Evolutionary conservation across 805 yeast species (phyloP).

Genomic region (Nadsonia fulvescens): DNA sequence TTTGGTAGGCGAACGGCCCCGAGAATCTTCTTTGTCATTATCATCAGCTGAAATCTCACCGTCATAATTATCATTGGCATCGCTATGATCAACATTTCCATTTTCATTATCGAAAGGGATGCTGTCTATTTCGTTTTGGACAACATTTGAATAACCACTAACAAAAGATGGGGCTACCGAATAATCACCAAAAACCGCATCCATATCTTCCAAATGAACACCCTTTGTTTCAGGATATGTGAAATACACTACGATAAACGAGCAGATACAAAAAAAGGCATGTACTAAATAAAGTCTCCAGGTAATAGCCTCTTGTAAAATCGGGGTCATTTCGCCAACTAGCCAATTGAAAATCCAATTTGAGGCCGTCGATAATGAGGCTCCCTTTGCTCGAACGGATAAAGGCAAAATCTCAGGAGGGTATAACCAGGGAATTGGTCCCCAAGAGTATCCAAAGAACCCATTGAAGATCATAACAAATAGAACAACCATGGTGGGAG

Average conservation of each 20-base stretch:
- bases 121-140: conserved; percentile 16
- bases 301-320: conserved; percentile 52
- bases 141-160: conserved; percentile 7
- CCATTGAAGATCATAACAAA: conserved; percentile 70
- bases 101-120: conserved; percentile 7
- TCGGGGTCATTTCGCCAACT: conserved; percentile 84
- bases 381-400: conserved; percentile 74
- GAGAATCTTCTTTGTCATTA: too few species aligned
- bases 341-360: conserved; percentile 88
- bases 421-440: conserved; percentile 82
- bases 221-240: conserved; percentile 87
- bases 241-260: conserved; percentile 53
- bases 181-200: conserved; percentile 64
- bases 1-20: too few species aligned
- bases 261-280: conserved; percentile 55
- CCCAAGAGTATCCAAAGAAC: conserved; percentile 78
- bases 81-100: conserved; percentile 7
- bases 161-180: conserved; percentile 14
- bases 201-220: conserved; percentile 79
- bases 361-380: conserved; percentile 76
- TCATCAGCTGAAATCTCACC: conserved; percentile 3
- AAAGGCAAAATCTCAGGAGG: conserved; percentile 78
- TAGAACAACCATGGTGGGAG: conserved; percentile 55
- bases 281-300: conserved; percentile 78
- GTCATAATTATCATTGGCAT: conserved; percentile 6